Evolutionary conservation across 2,329 filamentous ascomycete species (phyloP).

Genomic region (Alternaria metachromatica): DNA sequence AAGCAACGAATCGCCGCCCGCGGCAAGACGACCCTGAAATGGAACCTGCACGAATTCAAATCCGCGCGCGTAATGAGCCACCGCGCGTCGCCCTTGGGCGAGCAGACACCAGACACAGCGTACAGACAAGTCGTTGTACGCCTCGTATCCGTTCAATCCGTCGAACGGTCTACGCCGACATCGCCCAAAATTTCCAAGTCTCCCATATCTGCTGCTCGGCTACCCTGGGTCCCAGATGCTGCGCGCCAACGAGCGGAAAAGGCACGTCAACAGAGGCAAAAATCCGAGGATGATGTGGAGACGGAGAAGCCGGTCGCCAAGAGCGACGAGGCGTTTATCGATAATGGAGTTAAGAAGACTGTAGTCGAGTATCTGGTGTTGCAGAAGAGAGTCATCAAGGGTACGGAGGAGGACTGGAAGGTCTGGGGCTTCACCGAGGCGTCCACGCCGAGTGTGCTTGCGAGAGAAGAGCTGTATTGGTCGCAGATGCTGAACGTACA

Average conservation of each 20-base stretch:
- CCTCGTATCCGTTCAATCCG: constrained; percentile 28
- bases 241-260: constrained; percentile 11
- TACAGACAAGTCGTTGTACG: constrained; percentile 38
- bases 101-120: constrained; percentile 27
- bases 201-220: neutral
- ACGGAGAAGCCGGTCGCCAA: neutral
- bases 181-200: neutral
- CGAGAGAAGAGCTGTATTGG: constrained; percentile 32
- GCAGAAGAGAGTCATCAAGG: constrained; percentile 57
- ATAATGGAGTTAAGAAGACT: constrained; percentile 12
- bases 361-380: constrained; percentile 71
- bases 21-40: constrained; percentile 54
- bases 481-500: constrained; percentile 26
- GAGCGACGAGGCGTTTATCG: neutral
- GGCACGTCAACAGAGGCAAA: neutral
- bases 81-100: constrained; percentile 57
- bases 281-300: neutral
- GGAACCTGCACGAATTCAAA: constrained; percentile 27
- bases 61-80: constrained; percentile 63
- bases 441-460: constrained; percentile 46
- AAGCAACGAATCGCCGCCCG: constrained; percentile 62
- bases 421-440: constrained; percentile 69
- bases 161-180: constrained; percentile 6
- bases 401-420: constrained; percentile 62
- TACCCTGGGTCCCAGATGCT: constrained; percentile 14